Evolutionary conservation across 768 basidiomycete genomes (phyloP).

Genomic region (Boletus rubroflammeus): DNA sequence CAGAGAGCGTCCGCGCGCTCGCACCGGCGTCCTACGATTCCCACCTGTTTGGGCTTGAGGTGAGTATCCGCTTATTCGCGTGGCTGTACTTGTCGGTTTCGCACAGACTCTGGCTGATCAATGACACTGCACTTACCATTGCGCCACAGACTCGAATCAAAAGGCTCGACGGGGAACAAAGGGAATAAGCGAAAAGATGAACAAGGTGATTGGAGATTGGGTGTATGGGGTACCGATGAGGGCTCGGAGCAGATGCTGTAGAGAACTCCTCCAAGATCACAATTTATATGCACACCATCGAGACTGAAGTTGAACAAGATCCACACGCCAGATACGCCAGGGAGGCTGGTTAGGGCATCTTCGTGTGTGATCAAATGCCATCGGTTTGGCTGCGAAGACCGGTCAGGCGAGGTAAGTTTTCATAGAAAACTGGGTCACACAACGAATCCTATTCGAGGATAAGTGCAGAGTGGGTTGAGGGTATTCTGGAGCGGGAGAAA

Average conservation of each 20-base stretch:
- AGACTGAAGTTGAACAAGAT: no score
- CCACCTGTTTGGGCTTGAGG: constrained; percentile 76
- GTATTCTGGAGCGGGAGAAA: no score
- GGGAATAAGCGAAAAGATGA: not conserved
- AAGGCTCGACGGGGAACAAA: constrained; percentile 4
- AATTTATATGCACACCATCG: not conserved
- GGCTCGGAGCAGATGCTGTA: not conserved
- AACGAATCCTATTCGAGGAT: not conserved
- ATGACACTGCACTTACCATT: not conserved
- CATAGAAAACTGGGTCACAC: not conserved
- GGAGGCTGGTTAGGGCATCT: not conserved
- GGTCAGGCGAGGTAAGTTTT: not conserved
- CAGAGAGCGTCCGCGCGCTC: constrained; percentile 63
- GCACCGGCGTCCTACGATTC: constrained; percentile 73
- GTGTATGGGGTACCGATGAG: not conserved
- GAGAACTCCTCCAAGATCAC: not conserved
- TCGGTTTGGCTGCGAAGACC: not conserved
- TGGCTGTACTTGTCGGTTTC: not conserved
- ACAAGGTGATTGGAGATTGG: not conserved
- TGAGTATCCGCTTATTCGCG: constrained; percentile 26
- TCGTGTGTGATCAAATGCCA: not conserved
- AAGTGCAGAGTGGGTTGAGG: not conserved
- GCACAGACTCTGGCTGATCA: no score
- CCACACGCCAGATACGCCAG: no score
- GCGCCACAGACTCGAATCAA: constrained; percentile 9